Percentiles rank a stretch among this genome's conserved stretches.
Conservation (phyloP, 2,329 filamentous ascomycete genomes). For the Corinectria fuckeliana region DNA sequence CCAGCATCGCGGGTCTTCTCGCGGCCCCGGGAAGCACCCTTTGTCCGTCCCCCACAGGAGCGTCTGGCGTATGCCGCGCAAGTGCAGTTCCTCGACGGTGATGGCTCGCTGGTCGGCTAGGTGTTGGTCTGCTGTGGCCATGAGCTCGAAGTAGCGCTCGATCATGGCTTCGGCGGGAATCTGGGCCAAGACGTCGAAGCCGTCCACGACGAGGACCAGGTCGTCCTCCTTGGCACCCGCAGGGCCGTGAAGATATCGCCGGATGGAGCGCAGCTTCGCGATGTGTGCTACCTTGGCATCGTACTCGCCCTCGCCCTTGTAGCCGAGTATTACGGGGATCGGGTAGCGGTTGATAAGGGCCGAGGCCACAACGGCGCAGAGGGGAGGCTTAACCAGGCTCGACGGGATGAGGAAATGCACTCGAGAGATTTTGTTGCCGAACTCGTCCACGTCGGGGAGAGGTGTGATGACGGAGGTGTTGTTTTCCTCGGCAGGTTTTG, state of each 20-base stretch:
- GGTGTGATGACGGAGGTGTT: too few species aligned
- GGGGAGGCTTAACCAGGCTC: too few species aligned
- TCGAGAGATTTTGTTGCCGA: too few species aligned
- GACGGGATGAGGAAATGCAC: too few species aligned
- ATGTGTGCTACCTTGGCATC: conserved; percentile 28
- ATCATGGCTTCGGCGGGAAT: conserved; percentile 32
- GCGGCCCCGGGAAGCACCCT: conserved; percentile 22
- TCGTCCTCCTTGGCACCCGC: conserved; percentile 18
- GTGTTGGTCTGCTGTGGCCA: conserved; percentile 19
- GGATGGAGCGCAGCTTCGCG: conserved; percentile 27
- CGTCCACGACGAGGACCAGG: conserved; percentile 32
- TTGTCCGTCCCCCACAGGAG: conserved; percentile 37
- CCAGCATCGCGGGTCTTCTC: conserved; percentile 28
- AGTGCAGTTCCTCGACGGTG: conserved; percentile 24
- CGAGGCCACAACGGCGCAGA: conserved; percentile 30
- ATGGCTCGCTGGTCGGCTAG: conserved; percentile 30
- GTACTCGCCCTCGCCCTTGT: conserved; percentile 25
- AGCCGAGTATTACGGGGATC: conserved; percentile 28
- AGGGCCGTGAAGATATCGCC: conserved; percentile 25
- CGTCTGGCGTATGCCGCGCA: conserved; percentile 23
- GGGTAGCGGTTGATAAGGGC: conserved; percentile 34
- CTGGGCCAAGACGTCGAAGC: conserved; percentile 34
- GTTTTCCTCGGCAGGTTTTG: too few species aligned
- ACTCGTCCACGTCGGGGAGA: too few species aligned
- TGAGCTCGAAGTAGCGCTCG: conserved; percentile 31